A percentile compares a stretch with the other conserved stretches of the same genome.
Conservation (phyloP, 306 rosid species). For the Trifolium subterraneum region DNA sequence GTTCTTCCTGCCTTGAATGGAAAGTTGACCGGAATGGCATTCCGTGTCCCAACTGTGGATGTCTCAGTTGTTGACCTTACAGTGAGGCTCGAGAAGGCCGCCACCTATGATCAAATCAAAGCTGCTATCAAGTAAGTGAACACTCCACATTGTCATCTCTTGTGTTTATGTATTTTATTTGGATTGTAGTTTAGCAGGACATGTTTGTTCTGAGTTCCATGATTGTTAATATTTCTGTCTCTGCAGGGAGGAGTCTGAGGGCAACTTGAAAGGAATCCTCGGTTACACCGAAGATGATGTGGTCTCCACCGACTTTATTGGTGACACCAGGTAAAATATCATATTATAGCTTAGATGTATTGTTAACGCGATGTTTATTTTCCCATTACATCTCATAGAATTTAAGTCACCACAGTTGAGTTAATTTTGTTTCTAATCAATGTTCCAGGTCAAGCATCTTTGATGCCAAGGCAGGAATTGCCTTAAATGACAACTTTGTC, state of each 20-base stretch:
- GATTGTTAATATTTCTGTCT: neutral
- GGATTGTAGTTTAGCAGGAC: neutral
- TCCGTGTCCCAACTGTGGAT: conserved; percentile 84
- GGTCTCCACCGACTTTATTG: conserved; percentile 74
- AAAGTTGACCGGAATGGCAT: conserved; percentile 85
- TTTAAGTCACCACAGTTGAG: neutral
- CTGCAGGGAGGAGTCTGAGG: conserved; percentile 78
- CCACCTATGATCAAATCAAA: conserved; percentile 65
- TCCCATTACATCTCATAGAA: neutral
- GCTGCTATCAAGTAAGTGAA: conserved; percentile 75
- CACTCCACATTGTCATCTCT: neutral
- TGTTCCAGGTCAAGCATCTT: conserved; percentile 75
- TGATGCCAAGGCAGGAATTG: conserved; percentile 84
- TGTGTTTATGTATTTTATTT: neutral
- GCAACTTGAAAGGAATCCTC: conserved; percentile 74
- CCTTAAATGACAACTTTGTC: conserved; percentile 57
- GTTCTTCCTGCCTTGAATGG: conserved; percentile 77
- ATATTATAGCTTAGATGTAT: neutral
- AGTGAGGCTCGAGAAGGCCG: conserved; percentile 66
- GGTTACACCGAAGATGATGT: conserved; percentile 81
- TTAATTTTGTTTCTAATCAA: neutral
- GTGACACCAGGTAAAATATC: conserved; percentile 63
- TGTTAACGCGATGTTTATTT: neutral
- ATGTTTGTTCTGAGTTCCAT: too few relatives aligned
- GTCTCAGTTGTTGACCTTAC: conserved; percentile 87